Evolutionary conservation across 192 early-diverging fungal genomes (phyloP), one percentile per base, ranked within the genome.

Genomic region (Backusella sp.): DNA sequence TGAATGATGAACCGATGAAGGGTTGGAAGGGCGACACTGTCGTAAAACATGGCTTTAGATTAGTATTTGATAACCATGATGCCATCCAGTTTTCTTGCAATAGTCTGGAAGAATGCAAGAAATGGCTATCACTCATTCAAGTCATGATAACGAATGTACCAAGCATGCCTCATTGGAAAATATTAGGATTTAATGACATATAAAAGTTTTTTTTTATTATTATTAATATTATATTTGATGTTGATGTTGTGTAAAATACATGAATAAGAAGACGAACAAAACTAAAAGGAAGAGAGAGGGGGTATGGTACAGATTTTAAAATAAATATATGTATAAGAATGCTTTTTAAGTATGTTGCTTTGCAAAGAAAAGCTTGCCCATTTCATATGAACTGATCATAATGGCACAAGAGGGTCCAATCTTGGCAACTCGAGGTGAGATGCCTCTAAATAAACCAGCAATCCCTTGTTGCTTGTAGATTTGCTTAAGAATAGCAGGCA

Each of bases 401-500:
- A 99, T 94, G 0, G 96, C 97, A 80, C 97, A 99, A 6, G 95
- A 93, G 3, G 96, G 95, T 32, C 94, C 96, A 11, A 97, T 91
- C 77, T 96, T 97, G 68, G 92, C 90, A 23, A 98, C 82, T 42
- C 97, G 82, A 0, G 96, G 94, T 0, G 88, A 82, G 0, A 94
- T 79, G 66, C 89, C 92, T 34, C 83, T 77, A 68, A 87, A 88
- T 21, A 93, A 77, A 17, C 89, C 90, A 17, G 68, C 46, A 53
- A 83, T 80, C 6, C 90, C 91, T 82, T 89, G 85, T 15, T 89
- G 80, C 6, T 70, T 67, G 69, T 88, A 78, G 56, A 90, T 86
- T 37, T 77, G 79, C 66, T 56, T 42, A 71, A 90, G 77, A 17
- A 89, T 73, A 14, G 49, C 59, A n/a, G 75, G 46, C 14, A 80